Conservation (phyloP, 2,329 filamentous ascomycete genomes). For the Didymosphaeria variabile region DNA sequence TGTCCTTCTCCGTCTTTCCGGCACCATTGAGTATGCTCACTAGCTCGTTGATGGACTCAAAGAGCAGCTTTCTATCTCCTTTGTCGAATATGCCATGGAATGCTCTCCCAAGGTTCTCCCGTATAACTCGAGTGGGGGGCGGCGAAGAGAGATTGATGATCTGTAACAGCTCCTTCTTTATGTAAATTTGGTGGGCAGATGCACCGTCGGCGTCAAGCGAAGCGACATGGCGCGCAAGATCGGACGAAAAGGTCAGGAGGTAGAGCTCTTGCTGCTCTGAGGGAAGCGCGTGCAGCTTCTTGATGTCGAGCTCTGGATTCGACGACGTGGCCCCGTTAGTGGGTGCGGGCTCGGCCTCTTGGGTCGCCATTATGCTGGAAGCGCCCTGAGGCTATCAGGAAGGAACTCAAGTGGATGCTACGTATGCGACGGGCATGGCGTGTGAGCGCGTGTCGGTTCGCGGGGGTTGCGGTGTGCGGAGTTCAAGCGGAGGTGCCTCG, state of each 20-base stretch:
- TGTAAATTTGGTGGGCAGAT: slow-evolving; percentile 85
- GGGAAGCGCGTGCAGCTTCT: slow-evolving; percentile 87
- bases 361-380: slow-evolving; percentile 36
- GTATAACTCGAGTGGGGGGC: slow-evolving; percentile 84
- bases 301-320: slow-evolving; percentile 84
- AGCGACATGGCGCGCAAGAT: slow-evolving; percentile 81
- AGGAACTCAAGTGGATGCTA: slow-evolving; percentile 14
- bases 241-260: slow-evolving; percentile 86
- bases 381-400: slow-evolving; percentile 22
- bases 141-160: slow-evolving; percentile 85
- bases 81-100: slow-evolving; percentile 83
- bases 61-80: slow-evolving; percentile 89
- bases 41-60: slow-evolving; percentile 93
- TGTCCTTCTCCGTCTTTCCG: slow-evolving; percentile 77
- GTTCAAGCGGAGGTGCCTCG: slow-evolving; percentile 9
- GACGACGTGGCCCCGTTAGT: slow-evolving; percentile 52
- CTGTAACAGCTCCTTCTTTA: slow-evolving; percentile 95
- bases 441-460: slow-evolving; percentile 8
- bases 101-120: slow-evolving; percentile 87
- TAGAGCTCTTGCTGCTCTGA: slow-evolving; percentile 96
- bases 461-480: slow-evolving; percentile 15
- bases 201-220: slow-evolving; percentile 79
- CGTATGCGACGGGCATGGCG: slow-evolving; percentile 33
- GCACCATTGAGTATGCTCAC: slow-evolving; percentile 74
- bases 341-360: slow-evolving; percentile 39